A percentile compares a stretch with the other conserved stretches of the same genome.
phyloP scores from a whole-genome alignment of 495 filamentous ascomycete species.

The Podospora australis region DNA sequence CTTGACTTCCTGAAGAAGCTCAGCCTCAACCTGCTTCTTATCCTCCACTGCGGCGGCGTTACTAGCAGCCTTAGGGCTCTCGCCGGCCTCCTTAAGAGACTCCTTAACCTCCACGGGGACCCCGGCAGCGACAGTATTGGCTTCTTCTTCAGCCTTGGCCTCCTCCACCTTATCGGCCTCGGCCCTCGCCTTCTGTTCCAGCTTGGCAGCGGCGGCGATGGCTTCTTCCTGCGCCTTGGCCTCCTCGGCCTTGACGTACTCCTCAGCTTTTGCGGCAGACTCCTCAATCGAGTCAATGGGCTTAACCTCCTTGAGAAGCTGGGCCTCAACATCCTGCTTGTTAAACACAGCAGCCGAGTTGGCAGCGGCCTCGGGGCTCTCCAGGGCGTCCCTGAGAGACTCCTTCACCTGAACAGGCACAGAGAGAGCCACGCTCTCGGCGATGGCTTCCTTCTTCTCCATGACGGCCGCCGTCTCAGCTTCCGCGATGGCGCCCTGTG shows the following conservation, averaged over 20 bases:
- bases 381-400: conserved; percentile 57
- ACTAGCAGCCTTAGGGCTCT: conserved; percentile 62
- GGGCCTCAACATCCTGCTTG: conserved; percentile 68
- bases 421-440: conserved; percentile 38
- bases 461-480: not conserved
- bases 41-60: conserved; percentile 62
- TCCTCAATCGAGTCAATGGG: not conserved
- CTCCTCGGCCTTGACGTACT: conserved; percentile 5
- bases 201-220: conserved; percentile 1
- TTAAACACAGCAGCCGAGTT: conserved; percentile 62
- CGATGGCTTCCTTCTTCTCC: conserved; percentile 17
- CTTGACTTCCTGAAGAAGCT: conserved; percentile 24
- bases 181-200: no score
- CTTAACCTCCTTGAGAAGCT: conserved; percentile 43
- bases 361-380: conserved; percentile 63
- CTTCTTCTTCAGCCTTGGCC: conserved; percentile 1
- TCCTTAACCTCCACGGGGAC: conserved; percentile 70
- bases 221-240: conserved; percentile 13
- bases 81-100: conserved; percentile 57
- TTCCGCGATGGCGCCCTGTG: not conserved
- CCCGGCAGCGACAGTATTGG: conserved; percentile 38
- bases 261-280: conserved; percentile 2
- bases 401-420: conserved; percentile 71
- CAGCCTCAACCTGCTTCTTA: conserved; percentile 68
- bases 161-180: not conserved